A percentile compares a stretch with the other conserved stretches of the same genome.
phyloP scores from a whole-genome alignment of 768 basidiomycete genomes.

The Hysterangium stoloniferum region DNA sequence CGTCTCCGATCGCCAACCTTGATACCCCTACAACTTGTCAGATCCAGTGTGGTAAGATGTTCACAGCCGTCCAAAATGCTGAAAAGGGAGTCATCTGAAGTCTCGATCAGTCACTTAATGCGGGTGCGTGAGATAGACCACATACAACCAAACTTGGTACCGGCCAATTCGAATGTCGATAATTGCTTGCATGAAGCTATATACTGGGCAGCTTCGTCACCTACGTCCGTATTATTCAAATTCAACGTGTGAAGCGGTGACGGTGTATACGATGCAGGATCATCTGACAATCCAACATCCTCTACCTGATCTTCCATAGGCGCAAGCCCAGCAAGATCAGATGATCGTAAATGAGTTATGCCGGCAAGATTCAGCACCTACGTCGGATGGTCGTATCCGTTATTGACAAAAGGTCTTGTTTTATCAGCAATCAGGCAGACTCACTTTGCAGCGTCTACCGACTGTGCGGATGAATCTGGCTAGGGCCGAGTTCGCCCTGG shows the following conservation, averaged over 20 bases:
- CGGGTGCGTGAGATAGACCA: neutral
- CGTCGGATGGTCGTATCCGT: neutral
- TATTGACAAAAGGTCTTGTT: constrained; percentile 7
- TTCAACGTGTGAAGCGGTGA: constrained; percentile 41
- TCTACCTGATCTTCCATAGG: constrained; percentile 18
- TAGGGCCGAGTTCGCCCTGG: constrained; percentile 30
- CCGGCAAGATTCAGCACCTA: constrained; percentile 55
- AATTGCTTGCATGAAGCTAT: constrained; percentile 46
- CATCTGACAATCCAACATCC: constrained; percentile 15
- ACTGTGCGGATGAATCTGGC: constrained; percentile 40
- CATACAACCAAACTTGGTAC: constrained; percentile 56
- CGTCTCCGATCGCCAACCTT: constrained; percentile 49
- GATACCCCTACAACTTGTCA: constrained; percentile 63
- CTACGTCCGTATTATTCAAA: constrained; percentile 54
- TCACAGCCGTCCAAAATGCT: constrained; percentile 50
- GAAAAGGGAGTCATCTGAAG: constrained; percentile 27
- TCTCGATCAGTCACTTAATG: neutral
- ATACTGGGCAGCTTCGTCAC: constrained; percentile 46
- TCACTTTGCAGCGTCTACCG: constrained; percentile 53
- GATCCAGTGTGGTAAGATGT: constrained; percentile 44
- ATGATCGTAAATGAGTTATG: constrained; percentile 42
- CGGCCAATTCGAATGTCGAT: constrained; percentile 40
- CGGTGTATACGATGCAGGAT: constrained; percentile 11
- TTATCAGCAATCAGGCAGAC: constrained; percentile 12
- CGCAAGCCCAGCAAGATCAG: constrained; percentile 44